Evolutionary conservation across 2,329 filamentous ascomycete species (phyloP), one percentile per base, ranked within the genome.

Genomic region (Lachnellula suecica): DNA sequence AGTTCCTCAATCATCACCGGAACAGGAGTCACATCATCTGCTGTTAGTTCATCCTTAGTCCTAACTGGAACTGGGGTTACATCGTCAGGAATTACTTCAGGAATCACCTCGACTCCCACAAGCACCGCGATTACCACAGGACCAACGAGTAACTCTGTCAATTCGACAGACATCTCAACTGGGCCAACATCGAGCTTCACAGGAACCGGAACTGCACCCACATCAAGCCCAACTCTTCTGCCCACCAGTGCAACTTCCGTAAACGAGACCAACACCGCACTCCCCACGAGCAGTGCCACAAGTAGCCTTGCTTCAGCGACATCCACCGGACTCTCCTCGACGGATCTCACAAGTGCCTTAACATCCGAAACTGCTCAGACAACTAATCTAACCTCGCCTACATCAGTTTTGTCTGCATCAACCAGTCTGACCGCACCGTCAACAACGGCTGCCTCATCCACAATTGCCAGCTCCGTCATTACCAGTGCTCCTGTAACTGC

Each of bases 1-100:
- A n/a, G 13, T 15, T 35, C 31, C 5, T 13, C 17, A 17, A 15
- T n/a, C 31, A n/a, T 8, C 15, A 35, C 46, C 19, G 50, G 46
- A 52, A 49, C 40, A 22, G 46, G 46, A 24, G 15, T 29, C 24
- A 2, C 31, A 35, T 15, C 31, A n/a, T 35, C 31, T 15, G 15
- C 2, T 29, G 9, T 20, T 49, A n/a, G 38, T 20, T 24, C 31
- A 35, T 35, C 31, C 5, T 13, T 35, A 17, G 15, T n/a, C 31
- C 13, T 8, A 35, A 35, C 46, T 22, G 50, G 46, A 52, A 49
- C 40, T 29, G 46, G 46, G 19, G 15, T 29, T 31, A 2, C 31
- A 35, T 15, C 31, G 8, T 35, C 31, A 35, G 15, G 1, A 22
- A 9, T 20, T 49, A n/a, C 38, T 20, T 24, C 46, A 29, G n/a